Evolutionary conservation across 768 basidiomycete species (phyloP).

Genomic region (Cyathus striatus): DNA sequence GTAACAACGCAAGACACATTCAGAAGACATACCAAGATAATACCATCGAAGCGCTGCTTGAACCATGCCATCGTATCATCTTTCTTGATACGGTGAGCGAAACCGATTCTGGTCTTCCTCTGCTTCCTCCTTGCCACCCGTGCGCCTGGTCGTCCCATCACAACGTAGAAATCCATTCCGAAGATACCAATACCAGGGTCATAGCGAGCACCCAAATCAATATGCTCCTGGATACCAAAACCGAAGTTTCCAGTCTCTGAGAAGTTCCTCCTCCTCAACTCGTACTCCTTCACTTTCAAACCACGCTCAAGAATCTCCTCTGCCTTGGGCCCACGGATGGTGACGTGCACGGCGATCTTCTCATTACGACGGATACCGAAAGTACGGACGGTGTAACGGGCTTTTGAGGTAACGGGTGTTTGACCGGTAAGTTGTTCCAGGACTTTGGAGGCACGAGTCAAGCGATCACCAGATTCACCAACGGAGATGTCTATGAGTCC

Average conservation of each 20-base stretch:
- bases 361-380: constrained; percentile 99
- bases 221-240: constrained; percentile 99
- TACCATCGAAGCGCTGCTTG: constrained; percentile 99
- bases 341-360: constrained; percentile 98
- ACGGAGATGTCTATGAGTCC: constrained; percentile 92
- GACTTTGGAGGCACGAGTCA: constrained; percentile 98
- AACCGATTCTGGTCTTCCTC: constrained; percentile 83
- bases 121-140: constrained; percentile 90
- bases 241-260: constrained; percentile 99
- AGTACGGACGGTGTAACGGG: constrained; percentile 97
- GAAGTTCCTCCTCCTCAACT: constrained; percentile 95
- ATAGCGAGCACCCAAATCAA: constrained; percentile 97
- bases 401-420: constrained; percentile 99
- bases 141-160: constrained; percentile 94
- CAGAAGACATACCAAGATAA: constrained; percentile 70
- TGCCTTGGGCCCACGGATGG: constrained; percentile 98
- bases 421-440: constrained; percentile 99
- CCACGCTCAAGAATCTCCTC: constrained; percentile 99
- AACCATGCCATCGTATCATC: constrained; percentile 98
- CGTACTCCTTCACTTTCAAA: constrained; percentile 99
- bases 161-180: constrained; percentile 98
- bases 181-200: constrained; percentile 99
- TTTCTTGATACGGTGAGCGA: constrained; percentile 87
- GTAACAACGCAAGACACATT: constrained; percentile 1
- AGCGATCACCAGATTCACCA: constrained; percentile 98